Evolutionary conservation across 176 grass and related monocot genomes (phyloP).

Genomic region (Zea luxurians): DNA sequence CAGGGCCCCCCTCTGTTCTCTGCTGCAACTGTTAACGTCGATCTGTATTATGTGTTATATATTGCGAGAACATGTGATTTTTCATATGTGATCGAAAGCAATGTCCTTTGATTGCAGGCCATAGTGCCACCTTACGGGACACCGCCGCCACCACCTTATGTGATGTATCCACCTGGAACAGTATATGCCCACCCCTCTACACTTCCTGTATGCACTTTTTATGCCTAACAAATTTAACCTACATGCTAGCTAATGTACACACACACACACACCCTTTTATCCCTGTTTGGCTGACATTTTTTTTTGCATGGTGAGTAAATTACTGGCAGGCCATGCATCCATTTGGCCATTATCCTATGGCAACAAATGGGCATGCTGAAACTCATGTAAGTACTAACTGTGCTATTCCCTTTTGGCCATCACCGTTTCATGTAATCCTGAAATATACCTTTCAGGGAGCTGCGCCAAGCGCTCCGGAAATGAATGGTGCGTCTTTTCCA

Average conservation of each 20-base stretch:
- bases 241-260: conserved; percentile 27
- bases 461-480: conserved; percentile 59
- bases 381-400: conserved; percentile 62
- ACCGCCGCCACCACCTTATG: conserved; percentile 66
- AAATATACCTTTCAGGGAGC: conserved; percentile 45
- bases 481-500: conserved; percentile 54
- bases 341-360: conserved; percentile 82
- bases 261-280: neutral
- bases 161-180: conserved; percentile 95
- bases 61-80: conserved; percentile 2
- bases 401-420: conserved; percentile 15
- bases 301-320: conserved; percentile 26
- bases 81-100: conserved; percentile 40
- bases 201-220: conserved; percentile 67
- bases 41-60: conserved; percentile 11
- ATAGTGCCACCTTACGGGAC: conserved; percentile 85
- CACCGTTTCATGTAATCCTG: conserved; percentile 33
- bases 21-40: conserved; percentile 17
- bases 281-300: conserved; percentile 16
- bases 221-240: conserved; percentile 20
- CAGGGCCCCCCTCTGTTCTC: neutral
- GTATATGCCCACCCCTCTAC: conserved; percentile 87
- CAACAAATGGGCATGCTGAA: conserved; percentile 68
- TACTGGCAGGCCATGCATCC: conserved; percentile 70
- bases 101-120: conserved; percentile 50